These are phyloP conservation scores for Lactarius akahatsu DNA, from an alignment of 768 basidiomycete genomes.

Conservation along the genomic window DNA sequence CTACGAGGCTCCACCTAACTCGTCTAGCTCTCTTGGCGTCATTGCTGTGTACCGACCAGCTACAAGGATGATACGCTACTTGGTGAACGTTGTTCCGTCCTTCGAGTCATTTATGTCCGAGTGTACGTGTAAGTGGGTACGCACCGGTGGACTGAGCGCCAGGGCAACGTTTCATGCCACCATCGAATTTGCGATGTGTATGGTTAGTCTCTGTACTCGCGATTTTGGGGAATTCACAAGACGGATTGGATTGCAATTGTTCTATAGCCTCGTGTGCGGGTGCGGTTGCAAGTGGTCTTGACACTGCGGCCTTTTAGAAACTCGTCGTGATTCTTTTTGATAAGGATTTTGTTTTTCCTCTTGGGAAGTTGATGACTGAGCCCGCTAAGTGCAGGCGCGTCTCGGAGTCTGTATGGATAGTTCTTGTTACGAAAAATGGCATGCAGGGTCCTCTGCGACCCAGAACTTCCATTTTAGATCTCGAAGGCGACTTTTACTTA, in stretches of 20 bases:
- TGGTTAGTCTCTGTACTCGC: conserved; percentile 10
- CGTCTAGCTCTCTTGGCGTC: neutral
- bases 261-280: neutral
- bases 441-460: neutral
- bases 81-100: conserved; percentile 5
- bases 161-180: conserved; percentile 3
- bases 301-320: neutral
- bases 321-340: neutral
- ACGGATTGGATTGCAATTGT: neutral
- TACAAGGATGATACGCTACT: neutral
- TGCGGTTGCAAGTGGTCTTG: neutral
- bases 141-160: conserved; percentile 1
- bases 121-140: neutral
- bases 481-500: neutral
- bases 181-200: conserved; percentile 17
- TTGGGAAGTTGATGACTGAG: neutral
- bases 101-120: neutral
- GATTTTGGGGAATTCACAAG: neutral
- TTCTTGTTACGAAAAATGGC: conserved; percentile 1
- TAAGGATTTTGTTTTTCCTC: neutral
- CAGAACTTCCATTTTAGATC: conserved; percentile 1
- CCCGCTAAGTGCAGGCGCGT: neutral
- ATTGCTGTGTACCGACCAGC: neutral
- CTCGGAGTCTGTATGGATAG: neutral
- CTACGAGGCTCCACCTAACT: neutral